Evolutionary conservation across 73 alveolate genomes (phyloP), one percentile per base, ranked within the genome.

Genomic region (Symbiodinium pilosum): DNA sequence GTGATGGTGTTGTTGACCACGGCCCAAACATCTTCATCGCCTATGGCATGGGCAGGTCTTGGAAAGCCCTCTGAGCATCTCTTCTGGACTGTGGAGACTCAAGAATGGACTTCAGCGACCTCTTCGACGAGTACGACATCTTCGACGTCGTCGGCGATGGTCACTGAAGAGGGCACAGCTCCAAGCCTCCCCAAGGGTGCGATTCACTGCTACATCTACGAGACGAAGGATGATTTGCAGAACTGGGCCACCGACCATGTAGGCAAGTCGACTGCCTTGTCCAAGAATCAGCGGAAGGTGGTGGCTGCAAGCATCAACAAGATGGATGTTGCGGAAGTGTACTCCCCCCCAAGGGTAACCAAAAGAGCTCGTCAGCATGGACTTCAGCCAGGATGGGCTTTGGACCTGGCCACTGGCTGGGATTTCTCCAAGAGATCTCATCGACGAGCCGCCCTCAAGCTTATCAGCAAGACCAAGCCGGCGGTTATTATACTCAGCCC

Each of bases 381-480:
- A 24, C 36, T 47, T 14, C 59, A 47, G 14, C 21, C 59, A 47
- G 77, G 38, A 12, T 36, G 24, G 38, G 93, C 83, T 39, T 14
- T 51, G 39, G 83, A 86, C 81, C 52, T 86, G 34, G 36, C 51
- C 52, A 47, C 77, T n/a, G 93, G 93, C 81, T 86, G 39, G 40
- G 41, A 51, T 40, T 86, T 86, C 24, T 20, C 40, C 0, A 18
- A 16, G 0, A 34, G 24, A 0, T 28, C 3, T 1, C 41, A n/a
- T 2, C 77, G 93, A 7, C 28, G 20, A 1, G 43, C 14, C 7
- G 83, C 93, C 0, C 11, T 26, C 39, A 11, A 26, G 40, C 2
- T 11, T 0, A 40, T 86, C 39, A 30, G 38, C 26, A 1, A 1
- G 4, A 47, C 0, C 4, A 30, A 24, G 28, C 93, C 93, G 0